Percentiles rank a stretch among this genome's conserved stretches.
These are phyloP conservation scores for Zygoascus sp. DNA, from an alignment of 1,139 yeast species.

Conservation along the genomic window DNA sequence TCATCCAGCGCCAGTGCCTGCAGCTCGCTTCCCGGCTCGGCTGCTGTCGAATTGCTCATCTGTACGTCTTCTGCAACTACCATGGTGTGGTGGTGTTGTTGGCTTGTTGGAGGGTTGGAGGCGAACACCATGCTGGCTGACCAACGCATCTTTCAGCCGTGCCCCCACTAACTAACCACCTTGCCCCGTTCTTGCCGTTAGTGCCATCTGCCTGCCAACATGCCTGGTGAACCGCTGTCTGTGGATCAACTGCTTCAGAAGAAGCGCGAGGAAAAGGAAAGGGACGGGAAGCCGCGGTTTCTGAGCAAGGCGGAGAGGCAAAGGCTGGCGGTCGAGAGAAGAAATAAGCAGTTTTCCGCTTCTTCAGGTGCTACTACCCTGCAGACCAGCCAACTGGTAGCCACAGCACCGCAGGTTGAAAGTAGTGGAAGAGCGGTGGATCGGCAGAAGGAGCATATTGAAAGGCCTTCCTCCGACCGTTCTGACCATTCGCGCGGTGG, in stretches of 20 bases:
- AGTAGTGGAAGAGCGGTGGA: not conserved
- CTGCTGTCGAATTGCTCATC: conserved; percentile 10
- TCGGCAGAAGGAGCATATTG: not conserved
- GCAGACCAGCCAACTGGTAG: not conserved
- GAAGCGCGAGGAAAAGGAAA: conserved; percentile 27
- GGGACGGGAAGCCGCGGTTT: conserved; percentile 41
- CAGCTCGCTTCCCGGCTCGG: conserved; percentile 12
- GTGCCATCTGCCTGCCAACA: not conserved
- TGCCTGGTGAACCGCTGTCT: conserved; percentile 32
- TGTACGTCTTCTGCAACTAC: conserved; percentile 14
- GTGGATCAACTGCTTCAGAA: conserved; percentile 42
- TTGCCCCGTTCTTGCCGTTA: not conserved
- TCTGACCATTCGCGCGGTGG: not conserved
- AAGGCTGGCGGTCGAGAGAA: conserved; percentile 32
- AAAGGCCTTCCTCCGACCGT: too few species aligned
- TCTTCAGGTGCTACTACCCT: conserved; percentile 1
- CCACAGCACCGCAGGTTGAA: too few species aligned
- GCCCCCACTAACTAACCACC: too few species aligned
- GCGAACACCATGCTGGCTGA: conserved; percentile 1
- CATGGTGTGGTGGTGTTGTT: conserved; percentile 1
- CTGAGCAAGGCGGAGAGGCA: conserved; percentile 48
- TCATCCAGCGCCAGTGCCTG: conserved; percentile 27
- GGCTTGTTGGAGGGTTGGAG: not conserved
- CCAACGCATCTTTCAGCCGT: too few species aligned
- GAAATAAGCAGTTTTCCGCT: conserved; percentile 19